phyloP scores from a whole-genome alignment of 2,329 filamentous ascomycete genomes.

The Mollisiaceae sp. region DNA sequence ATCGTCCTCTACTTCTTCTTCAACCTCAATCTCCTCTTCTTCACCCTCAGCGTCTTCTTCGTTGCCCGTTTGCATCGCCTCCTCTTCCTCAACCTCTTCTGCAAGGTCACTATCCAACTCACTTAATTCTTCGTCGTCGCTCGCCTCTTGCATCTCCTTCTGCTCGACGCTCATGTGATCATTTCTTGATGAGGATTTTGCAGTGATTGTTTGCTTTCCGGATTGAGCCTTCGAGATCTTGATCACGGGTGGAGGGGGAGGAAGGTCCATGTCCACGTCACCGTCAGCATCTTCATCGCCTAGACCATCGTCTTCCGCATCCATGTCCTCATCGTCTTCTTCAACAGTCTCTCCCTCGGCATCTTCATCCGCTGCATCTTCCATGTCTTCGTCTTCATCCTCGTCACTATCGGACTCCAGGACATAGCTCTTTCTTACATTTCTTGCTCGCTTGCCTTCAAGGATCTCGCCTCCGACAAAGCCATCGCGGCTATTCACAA shows the following conservation, averaged over 20 bases:
- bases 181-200: conserved; percentile 34
- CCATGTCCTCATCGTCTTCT: conserved; percentile 41
- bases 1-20: conserved; percentile 50
- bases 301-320: conserved; percentile 47
- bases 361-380: conserved; percentile 31
- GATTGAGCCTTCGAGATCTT: conserved; percentile 39
- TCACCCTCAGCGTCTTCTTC: conserved; percentile 51
- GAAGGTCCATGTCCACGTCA: conserved; percentile 44
- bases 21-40: conserved; percentile 49
- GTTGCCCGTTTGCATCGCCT: conserved; percentile 48
- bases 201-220: conserved; percentile 36
- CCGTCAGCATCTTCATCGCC: conserved; percentile 52
- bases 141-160: conserved; percentile 38
- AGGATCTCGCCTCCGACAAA: conserved; percentile 41
- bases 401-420: conserved; percentile 52
- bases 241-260: conserved; percentile 40
- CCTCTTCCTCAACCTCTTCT: conserved; percentile 56
- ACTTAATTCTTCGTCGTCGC: conserved; percentile 45
- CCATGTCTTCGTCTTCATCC: conserved; percentile 37
- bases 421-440: conserved; percentile 47
- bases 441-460: conserved; percentile 40
- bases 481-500: conserved; percentile 32
- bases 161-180: conserved; percentile 38
- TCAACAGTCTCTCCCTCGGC: conserved; percentile 32
- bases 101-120: conserved; percentile 43